Conservation (phyloP, 768 basidiomycete genomes). For the Lactarius tabidus region DNA sequence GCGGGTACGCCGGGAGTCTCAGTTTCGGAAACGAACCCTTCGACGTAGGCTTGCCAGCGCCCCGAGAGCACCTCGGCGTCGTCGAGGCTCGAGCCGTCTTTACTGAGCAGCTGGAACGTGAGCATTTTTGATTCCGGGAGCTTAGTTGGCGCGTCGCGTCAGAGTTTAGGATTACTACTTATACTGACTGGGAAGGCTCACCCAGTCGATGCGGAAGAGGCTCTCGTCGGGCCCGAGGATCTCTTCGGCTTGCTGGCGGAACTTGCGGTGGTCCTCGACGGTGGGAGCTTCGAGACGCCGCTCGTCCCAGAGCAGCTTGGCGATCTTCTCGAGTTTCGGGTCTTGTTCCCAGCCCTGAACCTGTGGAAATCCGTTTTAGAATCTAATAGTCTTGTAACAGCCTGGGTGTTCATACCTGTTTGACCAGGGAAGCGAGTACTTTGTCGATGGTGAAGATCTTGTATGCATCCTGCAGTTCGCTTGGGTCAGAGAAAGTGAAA, state of each 20-base stretch:
- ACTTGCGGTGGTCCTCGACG: slow-evolving; percentile 67
- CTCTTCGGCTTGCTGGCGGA: slow-evolving; percentile 62
- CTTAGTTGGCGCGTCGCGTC: slow-evolving; percentile 43
- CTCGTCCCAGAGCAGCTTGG: slow-evolving; percentile 68
- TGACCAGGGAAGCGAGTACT: slow-evolving; percentile 81
- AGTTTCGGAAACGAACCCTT: slow-evolving; percentile 64
- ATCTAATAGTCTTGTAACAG: slow-evolving; percentile 4
- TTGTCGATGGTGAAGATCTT: slow-evolving; percentile 94
- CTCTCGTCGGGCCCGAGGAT: slow-evolving; percentile 74
- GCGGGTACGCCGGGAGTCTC: slow-evolving; percentile 51
- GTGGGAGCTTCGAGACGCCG: slow-evolving; percentile 54
- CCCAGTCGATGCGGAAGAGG: slow-evolving; percentile 79
- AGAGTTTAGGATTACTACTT: no score
- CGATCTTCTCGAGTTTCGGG: slow-evolving; percentile 64
- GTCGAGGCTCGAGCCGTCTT: slow-evolving; percentile 71
- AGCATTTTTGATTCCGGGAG: slow-evolving; percentile 60
- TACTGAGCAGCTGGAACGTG: slow-evolving; percentile 73
- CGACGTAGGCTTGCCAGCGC: slow-evolving; percentile 77
- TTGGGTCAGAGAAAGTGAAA: background rate
- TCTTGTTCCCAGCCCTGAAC: slow-evolving; percentile 68
- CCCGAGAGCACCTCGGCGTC: slow-evolving; percentile 73
- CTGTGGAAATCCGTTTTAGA: slow-evolving; percentile 30
- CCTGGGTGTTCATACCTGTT: slow-evolving; percentile 57
- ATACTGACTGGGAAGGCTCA: slow-evolving; percentile 34
- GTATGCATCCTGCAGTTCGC: slow-evolving; percentile 59